A percentile compares a stretch with the other conserved stretches of the same genome.
Evolutionary conservation across 768 basidiomycete species (phyloP).

Genomic region (Suillus subalutaceus): DNA sequence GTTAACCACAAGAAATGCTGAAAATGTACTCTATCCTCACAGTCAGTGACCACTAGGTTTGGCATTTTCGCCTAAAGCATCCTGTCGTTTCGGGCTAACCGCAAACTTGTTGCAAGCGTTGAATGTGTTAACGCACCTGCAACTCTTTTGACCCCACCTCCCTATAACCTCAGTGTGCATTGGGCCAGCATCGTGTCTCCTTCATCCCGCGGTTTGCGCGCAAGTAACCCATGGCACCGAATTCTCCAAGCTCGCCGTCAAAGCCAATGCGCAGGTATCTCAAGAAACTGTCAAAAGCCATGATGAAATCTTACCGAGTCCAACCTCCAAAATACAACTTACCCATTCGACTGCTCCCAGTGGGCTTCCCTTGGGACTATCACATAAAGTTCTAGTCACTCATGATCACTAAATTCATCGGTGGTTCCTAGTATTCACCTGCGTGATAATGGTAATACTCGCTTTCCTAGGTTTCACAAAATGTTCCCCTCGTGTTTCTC

Average conservation of each 20-base stretch:
- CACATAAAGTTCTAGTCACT: conserved; percentile 10
- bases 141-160: too few species aligned
- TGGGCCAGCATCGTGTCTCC: too few species aligned
- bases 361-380: conserved; percentile 31
- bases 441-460: conserved; percentile 65
- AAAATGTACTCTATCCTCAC: too few species aligned
- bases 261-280: conserved; percentile 37
- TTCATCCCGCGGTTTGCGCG: too few species aligned
- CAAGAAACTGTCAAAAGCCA: conserved; percentile 50
- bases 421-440: conserved; percentile 84
- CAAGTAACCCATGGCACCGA: not conserved
- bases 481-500: too few species aligned
- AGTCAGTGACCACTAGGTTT: too few species aligned
- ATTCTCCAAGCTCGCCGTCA: conserved; percentile 15
- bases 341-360: conserved; percentile 74
- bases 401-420: conserved; percentile 29
- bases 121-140: too few species aligned
- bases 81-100: too few species aligned
- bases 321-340: conserved; percentile 67
- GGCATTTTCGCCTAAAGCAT: too few species aligned
- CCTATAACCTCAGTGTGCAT: too few species aligned
- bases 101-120: too few species aligned
- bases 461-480: conserved; percentile 81
- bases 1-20: too few species aligned
- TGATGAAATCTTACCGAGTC: conserved; percentile 75